These are phyloP conservation scores for Achaetomium macrosporum DNA, from an alignment of 2,329 filamentous ascomycete species.

Conservation along the genomic window DNA sequence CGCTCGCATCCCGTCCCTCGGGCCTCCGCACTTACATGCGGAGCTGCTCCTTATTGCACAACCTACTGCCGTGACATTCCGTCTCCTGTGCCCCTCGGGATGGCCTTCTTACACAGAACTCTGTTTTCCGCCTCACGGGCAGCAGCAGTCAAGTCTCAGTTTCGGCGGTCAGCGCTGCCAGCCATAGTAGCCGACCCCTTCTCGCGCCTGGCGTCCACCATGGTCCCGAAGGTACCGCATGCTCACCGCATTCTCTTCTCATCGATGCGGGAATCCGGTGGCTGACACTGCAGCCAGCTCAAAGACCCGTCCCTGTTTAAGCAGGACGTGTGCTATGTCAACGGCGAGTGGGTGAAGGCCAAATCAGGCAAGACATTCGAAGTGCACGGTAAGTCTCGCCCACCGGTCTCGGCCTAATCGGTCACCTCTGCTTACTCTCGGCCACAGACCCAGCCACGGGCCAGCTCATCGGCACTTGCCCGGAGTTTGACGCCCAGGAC, in stretches of 20 bases:
- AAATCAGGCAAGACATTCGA: constrained; percentile 88
- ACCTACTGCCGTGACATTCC: background rate
- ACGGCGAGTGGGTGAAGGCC: constrained; percentile 86
- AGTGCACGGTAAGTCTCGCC: constrained; percentile 53
- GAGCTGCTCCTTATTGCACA: background rate
- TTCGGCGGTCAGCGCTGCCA: constrained; percentile 28
- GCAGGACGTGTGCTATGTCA: constrained; percentile 74
- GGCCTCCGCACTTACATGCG: constrained; percentile 2
- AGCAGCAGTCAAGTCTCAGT: constrained; percentile 24
- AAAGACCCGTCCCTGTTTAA: constrained; percentile 80
- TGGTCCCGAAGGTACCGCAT: constrained; percentile 40
- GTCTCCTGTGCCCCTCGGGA: background rate
- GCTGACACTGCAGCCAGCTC: constrained; percentile 44
- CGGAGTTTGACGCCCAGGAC: constrained; percentile 76
- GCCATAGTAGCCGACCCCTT: constrained; percentile 17
- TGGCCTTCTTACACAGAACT: constrained; percentile 24
- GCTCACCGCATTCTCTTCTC: background rate
- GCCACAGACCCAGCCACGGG: constrained; percentile 72
- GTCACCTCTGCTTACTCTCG: constrained; percentile 3
- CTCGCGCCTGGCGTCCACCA: constrained; percentile 37
- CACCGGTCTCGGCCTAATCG: background rate
- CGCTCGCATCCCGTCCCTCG: background rate
- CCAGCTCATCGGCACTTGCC: constrained; percentile 71
- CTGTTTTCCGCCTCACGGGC: constrained; percentile 24
- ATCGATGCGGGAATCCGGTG: background rate